Base-by-base conservation (phyloP, 2,329 filamentous ascomycete genomes). In the Coniosporium tulheliwenetii region DNA sequence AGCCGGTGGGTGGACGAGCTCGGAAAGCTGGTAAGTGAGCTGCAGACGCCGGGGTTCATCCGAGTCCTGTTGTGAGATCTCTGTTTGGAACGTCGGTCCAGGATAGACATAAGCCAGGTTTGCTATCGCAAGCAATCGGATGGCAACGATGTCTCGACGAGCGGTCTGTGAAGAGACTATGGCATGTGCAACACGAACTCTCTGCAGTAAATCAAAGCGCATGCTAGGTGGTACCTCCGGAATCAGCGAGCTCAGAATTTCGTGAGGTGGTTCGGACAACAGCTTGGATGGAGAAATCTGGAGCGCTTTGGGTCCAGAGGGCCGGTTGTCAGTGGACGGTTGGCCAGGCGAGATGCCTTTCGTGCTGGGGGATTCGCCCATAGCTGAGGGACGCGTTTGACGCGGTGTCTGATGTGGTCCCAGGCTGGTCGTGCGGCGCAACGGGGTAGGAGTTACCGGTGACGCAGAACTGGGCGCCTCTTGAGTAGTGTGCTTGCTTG, bases 21-120 rank as follows among this genome's bases (percentile, higher is more conserved):
- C 89, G 13, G 85, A 84, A 32, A 98, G 73, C 60, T 98, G 93
- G 53, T 93, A 93, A 3, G 85, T 80, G 16, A 98, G 70, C 59
- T 98, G 91, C 46, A 86, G 81, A 39, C 85, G 77, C 44, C 87
- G 79, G 2, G 87, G 86, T 58, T 94, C 85, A 52, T 96, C 89
- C 32, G 77, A 75, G 54, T 98, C 93, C 49, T 87, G 80, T 47
- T 84, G 83, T 39, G 94, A 70, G 35, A 95, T 75, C 58, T 85
- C 89, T 46, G 89, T 81, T 36, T 86, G 70, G 51, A 98, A 94
- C n/a, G 77, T 75, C 3, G 72, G 64, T 52, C 98, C 93, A 2
- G 73, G 71, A 49, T 93, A 81, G 41, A 96, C 84, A 56, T 93
- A 95, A 2, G 86, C 85, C 46, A 98, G 61, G 52, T 96, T 98